Evolutionary conservation across 2,329 filamentous ascomycete species (phyloP).

Genomic region (Raffaelea albimanens): DNA sequence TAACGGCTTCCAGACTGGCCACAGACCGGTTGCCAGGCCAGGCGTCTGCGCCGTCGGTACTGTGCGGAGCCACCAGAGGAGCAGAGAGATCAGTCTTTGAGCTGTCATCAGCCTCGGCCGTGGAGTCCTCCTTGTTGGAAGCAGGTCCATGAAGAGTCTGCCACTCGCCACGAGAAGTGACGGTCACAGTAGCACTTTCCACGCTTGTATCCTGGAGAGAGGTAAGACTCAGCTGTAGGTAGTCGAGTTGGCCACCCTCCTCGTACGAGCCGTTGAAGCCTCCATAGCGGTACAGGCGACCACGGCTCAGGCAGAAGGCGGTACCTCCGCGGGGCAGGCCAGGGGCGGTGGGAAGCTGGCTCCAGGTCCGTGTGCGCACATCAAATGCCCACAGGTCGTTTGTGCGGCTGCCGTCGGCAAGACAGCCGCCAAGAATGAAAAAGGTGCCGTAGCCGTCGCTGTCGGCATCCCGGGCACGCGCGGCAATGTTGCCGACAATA

Average conservation of each 20-base stretch:
- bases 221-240: slow-evolving; percentile 49
- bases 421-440: slow-evolving; percentile 68
- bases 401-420: slow-evolving; percentile 51
- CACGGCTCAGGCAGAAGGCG: slow-evolving; percentile 53
- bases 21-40: slow-evolving; percentile 47
- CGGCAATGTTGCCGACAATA: slow-evolving; percentile 47
- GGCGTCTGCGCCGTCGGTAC: slow-evolving; percentile 1
- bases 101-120: slow-evolving; percentile 19
- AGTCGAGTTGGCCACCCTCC: slow-evolving; percentile 63
- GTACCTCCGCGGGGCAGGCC: slow-evolving; percentile 57
- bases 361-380: slow-evolving; percentile 55
- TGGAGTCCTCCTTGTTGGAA: neutral
- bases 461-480: slow-evolving; percentile 49
- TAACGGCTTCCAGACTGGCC: slow-evolving; percentile 44
- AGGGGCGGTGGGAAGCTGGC: slow-evolving; percentile 56
- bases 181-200: slow-evolving; percentile 33
- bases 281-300: slow-evolving; percentile 67
- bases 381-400: slow-evolving; percentile 74
- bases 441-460: slow-evolving; percentile 57
- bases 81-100: slow-evolving; percentile 5
- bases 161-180: slow-evolving; percentile 44
- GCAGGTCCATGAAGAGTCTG: slow-evolving; percentile 22
- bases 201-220: slow-evolving; percentile 39
- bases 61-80: slow-evolving; percentile 8
- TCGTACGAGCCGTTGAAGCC: slow-evolving; percentile 66